Evolutionary conservation across 306 rosid genomes (phyloP).

Genomic region (Datisca glomerata): DNA sequence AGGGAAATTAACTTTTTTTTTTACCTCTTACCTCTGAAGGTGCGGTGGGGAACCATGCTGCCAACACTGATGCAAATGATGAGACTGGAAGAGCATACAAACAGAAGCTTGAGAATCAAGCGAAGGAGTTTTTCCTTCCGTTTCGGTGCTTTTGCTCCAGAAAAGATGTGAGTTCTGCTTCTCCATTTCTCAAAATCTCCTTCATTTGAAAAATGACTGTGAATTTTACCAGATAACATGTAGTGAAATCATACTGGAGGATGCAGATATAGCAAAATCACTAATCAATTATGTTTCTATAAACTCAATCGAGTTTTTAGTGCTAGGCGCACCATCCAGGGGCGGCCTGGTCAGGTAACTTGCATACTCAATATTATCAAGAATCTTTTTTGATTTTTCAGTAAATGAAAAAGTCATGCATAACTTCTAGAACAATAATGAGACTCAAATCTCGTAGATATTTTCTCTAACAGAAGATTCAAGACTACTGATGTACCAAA

Average conservation of each 20-base stretch:
- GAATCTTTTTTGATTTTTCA: not conserved
- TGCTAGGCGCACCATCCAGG: constrained; percentile 66
- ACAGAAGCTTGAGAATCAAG: not conserved
- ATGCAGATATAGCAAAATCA: constrained; percentile 41
- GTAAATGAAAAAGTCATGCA: not conserved
- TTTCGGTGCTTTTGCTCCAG: not conserved
- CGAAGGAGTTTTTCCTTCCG: not conserved
- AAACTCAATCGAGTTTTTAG: constrained; percentile 44
- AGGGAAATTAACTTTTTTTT: too few relatives aligned
- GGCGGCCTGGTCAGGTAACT: constrained; percentile 49
- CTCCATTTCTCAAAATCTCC: not conserved
- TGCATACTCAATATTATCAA: not conserved
- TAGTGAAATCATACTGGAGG: constrained; percentile 57
- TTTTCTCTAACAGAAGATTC: constrained; percentile 45
- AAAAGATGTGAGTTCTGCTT: not conserved
- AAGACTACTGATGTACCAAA: constrained; percentile 43
- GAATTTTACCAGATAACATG: constrained; percentile 44
- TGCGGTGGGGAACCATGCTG: not conserved
- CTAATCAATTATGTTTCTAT: constrained; percentile 28
- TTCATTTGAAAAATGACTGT: not conserved
- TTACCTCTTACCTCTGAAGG: not conserved
- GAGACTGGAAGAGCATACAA: not conserved
- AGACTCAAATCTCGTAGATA: not conserved
- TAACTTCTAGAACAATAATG: not conserved
- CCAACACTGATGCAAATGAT: not conserved